phyloP scores from a whole-genome alignment of 805 yeast genomes.

The Torulaspora gathmanii region DNA sequence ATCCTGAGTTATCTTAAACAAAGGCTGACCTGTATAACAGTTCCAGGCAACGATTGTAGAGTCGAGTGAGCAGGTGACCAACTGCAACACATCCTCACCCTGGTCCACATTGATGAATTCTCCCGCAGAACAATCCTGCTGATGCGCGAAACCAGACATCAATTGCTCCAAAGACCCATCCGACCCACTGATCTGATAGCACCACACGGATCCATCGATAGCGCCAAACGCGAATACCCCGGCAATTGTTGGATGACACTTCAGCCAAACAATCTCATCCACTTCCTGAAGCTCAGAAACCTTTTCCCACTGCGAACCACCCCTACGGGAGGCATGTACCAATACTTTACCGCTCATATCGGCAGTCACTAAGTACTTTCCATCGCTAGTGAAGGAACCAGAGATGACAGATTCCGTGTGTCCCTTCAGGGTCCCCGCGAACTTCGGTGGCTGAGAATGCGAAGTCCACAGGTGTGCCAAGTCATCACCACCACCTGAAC shows the following conservation, averaged over 20 bases:
- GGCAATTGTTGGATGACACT: conserved; percentile 70
- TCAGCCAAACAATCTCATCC: conserved; percentile 83
- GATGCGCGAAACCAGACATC: conserved; percentile 78
- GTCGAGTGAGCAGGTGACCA: conserved; percentile 79
- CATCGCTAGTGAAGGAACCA: conserved; percentile 80
- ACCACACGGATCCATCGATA: conserved; percentile 91
- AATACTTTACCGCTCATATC: conserved; percentile 91
- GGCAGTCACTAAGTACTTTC: conserved; percentile 75
- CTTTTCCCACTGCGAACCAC: conserved; percentile 79
- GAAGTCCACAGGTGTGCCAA: conserved; percentile 89
- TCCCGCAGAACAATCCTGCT: conserved; percentile 75
- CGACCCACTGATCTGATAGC: conserved; percentile 59
- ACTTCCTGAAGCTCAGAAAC: conserved; percentile 74
- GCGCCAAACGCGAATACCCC: conserved; percentile 85
- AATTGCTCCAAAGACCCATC: conserved; percentile 58
- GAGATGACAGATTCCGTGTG: conserved; percentile 85
- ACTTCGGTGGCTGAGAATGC: conserved; percentile 75
- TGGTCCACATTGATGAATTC: conserved; percentile 55
- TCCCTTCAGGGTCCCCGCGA: conserved; percentile 70
- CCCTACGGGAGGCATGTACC: conserved; percentile 63
- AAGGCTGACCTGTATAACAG: conserved; percentile 67
- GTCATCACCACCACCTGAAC: conserved; percentile 95
- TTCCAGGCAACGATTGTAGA: conserved; percentile 87
- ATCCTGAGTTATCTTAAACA: conserved; percentile 59
- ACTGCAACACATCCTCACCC: conserved; percentile 54